Evolutionary conservation across 305 asterid species (phyloP).

Genomic region (Rubia tinctorum): DNA sequence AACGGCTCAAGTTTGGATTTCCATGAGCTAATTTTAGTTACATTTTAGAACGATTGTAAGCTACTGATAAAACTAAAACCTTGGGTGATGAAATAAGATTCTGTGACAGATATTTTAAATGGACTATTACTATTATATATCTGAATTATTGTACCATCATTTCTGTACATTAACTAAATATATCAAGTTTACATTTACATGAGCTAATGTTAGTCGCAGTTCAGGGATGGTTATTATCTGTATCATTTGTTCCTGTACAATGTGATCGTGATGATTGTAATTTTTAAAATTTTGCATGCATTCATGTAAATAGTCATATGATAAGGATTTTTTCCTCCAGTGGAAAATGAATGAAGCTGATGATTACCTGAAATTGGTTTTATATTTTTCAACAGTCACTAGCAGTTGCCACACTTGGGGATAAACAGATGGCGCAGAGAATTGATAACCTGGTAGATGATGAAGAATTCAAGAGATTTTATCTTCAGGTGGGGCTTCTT

Average conservation of each 20-base stretch:
- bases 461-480: constrained; percentile 95
- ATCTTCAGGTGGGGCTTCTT: constrained; percentile 74
- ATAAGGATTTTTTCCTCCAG: background rate
- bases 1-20: background rate
- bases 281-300: background rate
- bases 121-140: background rate
- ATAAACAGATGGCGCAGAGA: constrained; percentile 92
- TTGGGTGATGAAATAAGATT: background rate
- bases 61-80: background rate
- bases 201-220: background rate
- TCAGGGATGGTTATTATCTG: background rate
- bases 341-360: constrained; percentile 17
- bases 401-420: constrained; percentile 98
- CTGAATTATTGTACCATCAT: background rate
- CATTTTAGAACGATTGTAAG: background rate
- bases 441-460: constrained; percentile 92
- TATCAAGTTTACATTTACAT: background rate
- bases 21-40: no score
- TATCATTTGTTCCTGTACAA: background rate
- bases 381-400: constrained; percentile 46
- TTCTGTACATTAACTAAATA: background rate
- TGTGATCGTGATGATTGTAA: background rate
- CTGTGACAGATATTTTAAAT: background rate
- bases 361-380: constrained; percentile 9
- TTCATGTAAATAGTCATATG: background rate